Conservation (phyloP, 352 stramenopile genomes). For the Globisporangium apiculatum region DNA sequence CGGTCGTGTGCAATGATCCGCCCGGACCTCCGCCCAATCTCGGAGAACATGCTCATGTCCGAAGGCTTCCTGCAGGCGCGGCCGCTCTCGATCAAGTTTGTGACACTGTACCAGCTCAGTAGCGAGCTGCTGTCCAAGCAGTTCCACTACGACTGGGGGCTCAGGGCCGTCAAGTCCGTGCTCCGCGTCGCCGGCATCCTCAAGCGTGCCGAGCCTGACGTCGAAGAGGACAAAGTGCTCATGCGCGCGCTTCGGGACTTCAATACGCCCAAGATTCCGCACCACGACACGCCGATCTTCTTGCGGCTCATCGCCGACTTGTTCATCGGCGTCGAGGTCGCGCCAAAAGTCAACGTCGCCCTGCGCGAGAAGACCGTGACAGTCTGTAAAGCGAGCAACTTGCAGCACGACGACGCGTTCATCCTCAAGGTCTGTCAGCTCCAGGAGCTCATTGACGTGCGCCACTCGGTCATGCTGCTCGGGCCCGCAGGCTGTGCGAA, state of each 20-base stretch:
- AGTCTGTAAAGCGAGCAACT: constrained; percentile 86
- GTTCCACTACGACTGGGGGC: constrained; percentile 89
- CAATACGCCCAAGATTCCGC: constrained; percentile 85
- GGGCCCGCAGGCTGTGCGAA: constrained; percentile 79
- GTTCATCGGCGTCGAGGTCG: constrained; percentile 92
- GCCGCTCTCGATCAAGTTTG: constrained; percentile 90
- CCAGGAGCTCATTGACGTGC: constrained; percentile 85
- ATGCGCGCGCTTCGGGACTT: constrained; percentile 85
- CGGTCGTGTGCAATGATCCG: constrained; percentile 92
- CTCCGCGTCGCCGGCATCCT: constrained; percentile 82
- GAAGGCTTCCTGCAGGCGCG: constrained; percentile 85
- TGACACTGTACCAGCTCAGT: constrained; percentile 86
- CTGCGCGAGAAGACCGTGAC: constrained; percentile 89
- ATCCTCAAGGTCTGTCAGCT: constrained; percentile 85
- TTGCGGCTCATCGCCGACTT: constrained; percentile 81
- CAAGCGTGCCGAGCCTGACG: constrained; percentile 72
- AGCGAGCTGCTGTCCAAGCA: constrained; percentile 84
- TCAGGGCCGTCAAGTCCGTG: constrained; percentile 87
- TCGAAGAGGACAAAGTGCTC: constrained; percentile 83
- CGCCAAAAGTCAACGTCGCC: constrained; percentile 91
- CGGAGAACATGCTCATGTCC: constrained; percentile 88
- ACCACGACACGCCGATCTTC: constrained; percentile 86
- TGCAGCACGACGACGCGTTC: constrained; percentile 83
- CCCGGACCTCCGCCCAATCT: constrained; percentile 90
- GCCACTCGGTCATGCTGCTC: constrained; percentile 84